These are phyloP conservation scores for Dendryphion nanum DNA, from an alignment of 2,329 filamentous ascomycete species.

Conservation along the genomic window DNA sequence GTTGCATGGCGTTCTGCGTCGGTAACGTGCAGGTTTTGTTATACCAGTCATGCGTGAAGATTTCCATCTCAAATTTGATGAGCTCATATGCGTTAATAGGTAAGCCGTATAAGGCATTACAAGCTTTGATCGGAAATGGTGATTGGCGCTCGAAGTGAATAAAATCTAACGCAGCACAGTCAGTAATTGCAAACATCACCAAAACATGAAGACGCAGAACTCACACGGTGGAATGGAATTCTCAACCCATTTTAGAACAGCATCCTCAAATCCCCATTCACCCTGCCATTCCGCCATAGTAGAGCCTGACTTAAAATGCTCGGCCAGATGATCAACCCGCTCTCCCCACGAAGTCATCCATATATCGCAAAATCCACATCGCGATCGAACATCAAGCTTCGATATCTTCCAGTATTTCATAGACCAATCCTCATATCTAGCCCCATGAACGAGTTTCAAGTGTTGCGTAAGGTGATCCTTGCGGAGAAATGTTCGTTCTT, in stretches of 20 bases:
- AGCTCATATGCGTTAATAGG: not conserved
- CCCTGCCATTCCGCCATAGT: constrained; percentile 28
- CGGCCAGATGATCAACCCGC: constrained; percentile 22
- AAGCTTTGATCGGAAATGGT: not conserved
- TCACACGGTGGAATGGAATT: constrained; percentile 23
- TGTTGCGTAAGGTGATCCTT: constrained; percentile 31
- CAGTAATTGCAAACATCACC: not conserved
- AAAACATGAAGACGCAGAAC: not conserved
- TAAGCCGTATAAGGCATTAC: not conserved
- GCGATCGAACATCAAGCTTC: constrained; percentile 18
- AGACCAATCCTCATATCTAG: constrained; percentile 29
- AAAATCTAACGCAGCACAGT: not conserved
- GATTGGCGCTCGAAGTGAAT: not conserved
- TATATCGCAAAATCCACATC: constrained; percentile 24
- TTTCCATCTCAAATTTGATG: not conserved
- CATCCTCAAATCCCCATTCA: constrained; percentile 23
- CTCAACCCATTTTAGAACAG: constrained; percentile 11
- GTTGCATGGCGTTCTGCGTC: not conserved
- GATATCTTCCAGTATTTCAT: constrained; percentile 26
- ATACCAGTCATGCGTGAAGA: not conserved
- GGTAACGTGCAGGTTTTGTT: not conserved
- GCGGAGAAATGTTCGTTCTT: constrained; percentile 25
- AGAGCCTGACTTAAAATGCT: constrained; percentile 22
- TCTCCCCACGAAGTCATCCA: constrained; percentile 21
- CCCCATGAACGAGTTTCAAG: constrained; percentile 21